Base-by-base conservation (phyloP, 805 yeast species). In the Wickerhamomyces rabaulensis region DNA sequence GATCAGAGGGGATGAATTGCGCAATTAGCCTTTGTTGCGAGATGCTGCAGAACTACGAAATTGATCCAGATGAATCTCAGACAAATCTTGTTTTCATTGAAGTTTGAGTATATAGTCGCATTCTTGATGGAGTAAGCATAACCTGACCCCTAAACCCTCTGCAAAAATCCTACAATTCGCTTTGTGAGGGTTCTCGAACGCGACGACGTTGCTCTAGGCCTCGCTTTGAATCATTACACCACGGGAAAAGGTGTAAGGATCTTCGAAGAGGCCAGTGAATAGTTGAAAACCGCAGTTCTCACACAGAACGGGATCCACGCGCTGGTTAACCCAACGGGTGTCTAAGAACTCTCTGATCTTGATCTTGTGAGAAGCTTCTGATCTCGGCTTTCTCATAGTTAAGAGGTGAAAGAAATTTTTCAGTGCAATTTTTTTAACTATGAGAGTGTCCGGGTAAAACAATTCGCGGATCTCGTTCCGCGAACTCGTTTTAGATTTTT, bases 201-300 rank as follows among this genome's bases (percentile, higher is more conserved):
- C 42, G 46, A 27, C 17, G 17, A 29, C 41, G 38, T 44, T 52
- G 46, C 31, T 68, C 44, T 67, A 57, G 72, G 73, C 75, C 62
- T 69, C 75, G 71, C 72, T 70, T 70, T 70, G 75, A 70, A 69
- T 68, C 69, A 64, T 54, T 62, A 63, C 54, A 60, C 70, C 70
- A 70, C 64, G 50, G 64, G 58, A 56, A 51, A 52, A 58, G 63
- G 64, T 63, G 53, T 55, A 65, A 50, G 67, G 66, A 69, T 69
- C 75, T 70, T 70, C 75, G 75, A 70, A 67, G 74, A 69, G 64
- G 74, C 68, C 72, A 55, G n/a, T 27, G 10, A 27, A n/a, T n/a
- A n/a, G n/a, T n/a, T 6, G 10, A 25, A 27, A 27, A 12, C 31
- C n/a, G n/a, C 15, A 27, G 10, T 27, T 27, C n/a, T 27, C 31